A percentile compares a stretch with the other conserved stretches of the same genome.
Conservation (phyloP, 2,329 filamentous ascomycete genomes). For the Hymenoscyphus fructigenus region DNA sequence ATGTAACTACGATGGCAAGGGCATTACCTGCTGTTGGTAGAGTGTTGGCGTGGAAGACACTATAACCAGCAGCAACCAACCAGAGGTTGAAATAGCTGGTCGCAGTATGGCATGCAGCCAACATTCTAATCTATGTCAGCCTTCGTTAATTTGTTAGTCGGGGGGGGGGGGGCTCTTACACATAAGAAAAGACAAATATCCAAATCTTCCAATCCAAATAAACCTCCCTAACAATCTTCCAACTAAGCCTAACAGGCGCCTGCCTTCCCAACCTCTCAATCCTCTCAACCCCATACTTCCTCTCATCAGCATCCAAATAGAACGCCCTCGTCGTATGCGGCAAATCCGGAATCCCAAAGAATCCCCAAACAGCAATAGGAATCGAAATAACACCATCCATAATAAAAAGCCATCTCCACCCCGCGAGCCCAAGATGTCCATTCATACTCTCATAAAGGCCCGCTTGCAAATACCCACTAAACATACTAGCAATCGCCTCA, state of each 20-base stretch:
- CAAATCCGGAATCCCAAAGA: conserved; percentile 31
- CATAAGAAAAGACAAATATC: conserved; percentile 50
- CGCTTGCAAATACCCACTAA: conserved; percentile 44
- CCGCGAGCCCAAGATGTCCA: conserved; percentile 38
- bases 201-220: conserved; percentile 62
- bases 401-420: conserved; percentile 47
- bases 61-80: conserved; percentile 49
- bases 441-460: conserved; percentile 42
- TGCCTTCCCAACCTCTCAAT: conserved; percentile 39
- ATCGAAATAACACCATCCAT: conserved; percentile 41
- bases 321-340: conserved; percentile 39
- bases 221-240: conserved; percentile 51
- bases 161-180: conserved; percentile 1
- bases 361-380: conserved; percentile 35
- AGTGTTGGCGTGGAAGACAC: conserved; percentile 48
- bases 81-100: conserved; percentile 50
- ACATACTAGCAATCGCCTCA: conserved; percentile 40
- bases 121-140: conserved; percentile 1
- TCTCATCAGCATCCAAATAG: conserved; percentile 15
- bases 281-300: conserved; percentile 37
- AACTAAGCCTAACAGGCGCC: conserved; percentile 46
- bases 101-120: background rate
- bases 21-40: conserved; percentile 46
- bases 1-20: conserved; percentile 31
- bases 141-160: background rate